These are phyloP conservation scores for Microcera coccophila DNA, from an alignment of 2,329 filamentous ascomycete genomes.

Conservation along the genomic window DNA sequence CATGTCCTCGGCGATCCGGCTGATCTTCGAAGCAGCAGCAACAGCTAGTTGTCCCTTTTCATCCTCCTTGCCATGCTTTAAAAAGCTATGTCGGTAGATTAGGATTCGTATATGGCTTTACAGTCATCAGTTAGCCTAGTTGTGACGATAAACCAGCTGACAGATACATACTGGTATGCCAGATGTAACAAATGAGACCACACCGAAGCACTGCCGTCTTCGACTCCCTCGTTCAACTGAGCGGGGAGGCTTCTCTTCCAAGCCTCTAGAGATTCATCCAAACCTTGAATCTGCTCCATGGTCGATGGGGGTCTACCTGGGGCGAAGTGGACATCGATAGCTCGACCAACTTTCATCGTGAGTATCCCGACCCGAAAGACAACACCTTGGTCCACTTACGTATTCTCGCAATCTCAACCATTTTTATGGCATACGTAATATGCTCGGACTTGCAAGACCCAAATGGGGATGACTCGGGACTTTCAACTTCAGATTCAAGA, in stretches of 20 bases:
- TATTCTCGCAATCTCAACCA: constrained; percentile 35
- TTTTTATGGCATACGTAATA: constrained; percentile 35
- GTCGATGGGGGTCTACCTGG: constrained; percentile 31
- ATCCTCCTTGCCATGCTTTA: constrained; percentile 24
- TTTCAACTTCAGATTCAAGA: constrained; percentile 28
- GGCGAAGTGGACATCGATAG: constrained; percentile 36
- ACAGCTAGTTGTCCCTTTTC: constrained; percentile 29
- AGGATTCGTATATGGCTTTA: constrained; percentile 34
- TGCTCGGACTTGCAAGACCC: constrained; percentile 32
- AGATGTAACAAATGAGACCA: constrained; percentile 37
- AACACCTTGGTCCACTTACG: too few species aligned
- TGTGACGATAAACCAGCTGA: too few species aligned
- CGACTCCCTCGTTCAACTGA: constrained; percentile 27
- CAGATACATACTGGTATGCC: constrained; percentile 32
- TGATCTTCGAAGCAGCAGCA: constrained; percentile 33
- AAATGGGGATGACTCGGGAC: constrained; percentile 21
- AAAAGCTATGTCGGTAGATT: constrained; percentile 34
- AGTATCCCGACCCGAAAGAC: too few species aligned
- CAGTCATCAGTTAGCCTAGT: not conserved
- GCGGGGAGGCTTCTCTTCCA: constrained; percentile 35
- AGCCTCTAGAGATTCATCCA: constrained; percentile 30
- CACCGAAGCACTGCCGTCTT: constrained; percentile 33
- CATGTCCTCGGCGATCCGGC: constrained; percentile 38
- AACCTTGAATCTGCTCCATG: constrained; percentile 24
- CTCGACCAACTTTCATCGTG: constrained; percentile 26